Evolutionary conservation across 225 moss, liverwort and hornwort species (phyloP).

Genomic region (Physcomitrium patens): DNA sequence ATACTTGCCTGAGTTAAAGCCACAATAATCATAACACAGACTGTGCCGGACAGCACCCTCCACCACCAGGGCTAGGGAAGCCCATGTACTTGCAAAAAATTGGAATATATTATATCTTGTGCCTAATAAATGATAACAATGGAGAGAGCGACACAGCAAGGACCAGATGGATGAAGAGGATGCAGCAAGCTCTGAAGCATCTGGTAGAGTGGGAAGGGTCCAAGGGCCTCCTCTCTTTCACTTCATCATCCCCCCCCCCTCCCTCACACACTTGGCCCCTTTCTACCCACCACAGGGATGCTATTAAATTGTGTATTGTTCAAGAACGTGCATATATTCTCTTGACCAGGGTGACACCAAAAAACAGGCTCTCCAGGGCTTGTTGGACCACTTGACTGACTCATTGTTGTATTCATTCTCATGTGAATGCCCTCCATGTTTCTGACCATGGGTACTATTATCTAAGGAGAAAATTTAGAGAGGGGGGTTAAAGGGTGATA

Average conservation of each 20-base stretch:
- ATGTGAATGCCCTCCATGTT: too few relatives aligned
- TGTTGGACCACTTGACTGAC: too few relatives aligned
- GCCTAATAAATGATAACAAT: slow-evolving; percentile 28
- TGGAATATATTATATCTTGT: slow-evolving; percentile 30
- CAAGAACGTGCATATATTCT: not conserved
- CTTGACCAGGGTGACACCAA: not conserved
- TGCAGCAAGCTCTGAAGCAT: not conserved
- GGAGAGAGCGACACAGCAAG: slow-evolving; percentile 23
- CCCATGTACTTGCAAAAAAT: not conserved
- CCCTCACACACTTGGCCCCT: slow-evolving; percentile 33
- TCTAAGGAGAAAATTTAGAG: too few relatives aligned
- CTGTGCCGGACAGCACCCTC: not conserved
- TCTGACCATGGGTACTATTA: too few relatives aligned
- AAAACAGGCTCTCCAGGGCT: not conserved
- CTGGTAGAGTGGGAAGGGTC: slow-evolving; percentile 20
- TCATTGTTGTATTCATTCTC: too few relatives aligned
- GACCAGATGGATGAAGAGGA: not conserved
- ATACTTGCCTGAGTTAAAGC: slow-evolving; percentile 25
- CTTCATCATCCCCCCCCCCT: not conserved
- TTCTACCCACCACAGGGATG: slow-evolving; percentile 10
- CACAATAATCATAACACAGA: slow-evolving; percentile 34
- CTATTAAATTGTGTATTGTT: not conserved
- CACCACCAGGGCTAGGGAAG: too few relatives aligned
- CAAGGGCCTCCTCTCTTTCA: not conserved
- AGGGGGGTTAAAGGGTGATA: too few relatives aligned